Base-by-base conservation (phyloP, 768 basidiomycete species). In the Tulasnella sp. region DNA sequence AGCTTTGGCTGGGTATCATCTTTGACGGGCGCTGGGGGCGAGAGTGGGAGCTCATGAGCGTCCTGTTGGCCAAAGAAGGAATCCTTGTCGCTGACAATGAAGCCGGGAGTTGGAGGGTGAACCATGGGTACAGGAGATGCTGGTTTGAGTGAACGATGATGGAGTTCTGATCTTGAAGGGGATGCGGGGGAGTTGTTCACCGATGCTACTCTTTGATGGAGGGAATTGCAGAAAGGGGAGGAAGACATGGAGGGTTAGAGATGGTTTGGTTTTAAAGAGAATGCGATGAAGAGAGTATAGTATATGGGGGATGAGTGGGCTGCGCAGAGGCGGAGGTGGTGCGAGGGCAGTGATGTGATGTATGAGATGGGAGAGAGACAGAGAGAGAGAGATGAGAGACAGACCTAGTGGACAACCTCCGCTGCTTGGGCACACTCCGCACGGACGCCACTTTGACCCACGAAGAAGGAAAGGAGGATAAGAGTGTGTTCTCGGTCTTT, bases 1-100 rank as follows among this genome's bases (percentile, higher is more conserved):
- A 87, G 65, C 8, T 80, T 73, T 38, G 87, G 85, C 3, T 73
- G 67, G 7, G 29, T 41, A 52, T 44, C 53, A 15, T 60, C 11
- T 0, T 44, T 25, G 21, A 46, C 27, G 25, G 27, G 27, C 24
- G 31, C 29, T 2, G 46, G n/a, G 19, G 19, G 21, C 10, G 46
- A 4, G 11, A 48, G 34, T 2, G 57, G 24, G n/a, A n/a, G 48
- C 29, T 49, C 9, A 24, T 34, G 31, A n/a, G 5, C 7, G n/a
- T 48, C 45, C 7, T 25, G 7, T 5, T 25, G 19, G 45, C 45
- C 45, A 48, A 19, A 10, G 24, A 48, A 10, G n/a, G n/a, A 5
- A 10, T 48, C 45, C 19, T 25, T 48, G 45, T 25, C 45, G 24
- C n/a, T 5, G n/a, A n/a, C n/a, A n/a, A 25, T n/a, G 10, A 19